Evolutionary conservation across 1,284 basidiomycete species (phyloP), one percentile per base, ranked within the genome.

Genomic region (Phellopilus nigrolimitatus): DNA sequence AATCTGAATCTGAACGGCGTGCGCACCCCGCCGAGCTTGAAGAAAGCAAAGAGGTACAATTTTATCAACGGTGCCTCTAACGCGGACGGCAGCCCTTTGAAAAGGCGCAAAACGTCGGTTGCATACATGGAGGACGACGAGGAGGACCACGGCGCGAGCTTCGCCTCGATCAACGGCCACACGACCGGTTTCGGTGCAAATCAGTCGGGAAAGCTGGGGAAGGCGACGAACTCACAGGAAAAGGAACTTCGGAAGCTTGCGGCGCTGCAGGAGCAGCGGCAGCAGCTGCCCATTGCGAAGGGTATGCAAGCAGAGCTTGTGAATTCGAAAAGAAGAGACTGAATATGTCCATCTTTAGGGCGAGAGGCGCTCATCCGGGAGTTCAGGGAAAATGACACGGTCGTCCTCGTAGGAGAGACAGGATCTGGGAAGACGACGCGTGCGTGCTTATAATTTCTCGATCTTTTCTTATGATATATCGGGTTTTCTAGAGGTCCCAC

Each of bases 351-450:
- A n/a, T 47, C 36, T 34, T 21, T 60, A 92, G 91, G 88, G 44
- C 82, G 79, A 62, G 79, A 86, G 24, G 80, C 82, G 33, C 78
- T 97, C 25, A 68, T 94, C 25, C 74, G 83, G 49, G 82, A 85
- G 63, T 84, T 95, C 46, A 69, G 76, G 38, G 71, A 79, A 40
- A 83, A 95, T 66, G 90, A 97, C 65, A 92, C 97, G 3, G 88
- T 90, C 1, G 84, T 99, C 46, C 77, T 99, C 21, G 75, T 99
- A 13, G 95, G 95, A 48, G 95, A 99, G 70, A 99, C 95, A 0
- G 97, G 95, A 31, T 97, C 93, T 22, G 95, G 95, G 56, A 99
- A 99, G 72, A 97, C 95, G 0, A 99, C 95, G 42, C 95, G 91
- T 91, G 68, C 59, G 85, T 74, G 10, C 42, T 53, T 22, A 45